A percentile compares a stretch with the other conserved stretches of the same genome.
Conservation (phyloP, 176 grass and related monocot genomes). For the maize (Zea mays) region Zm-B73-REFERENCE-NAM-5.0 NC_050104.1:22149501-22150000, state of each 20-base stretch:
- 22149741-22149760: conserved; percentile 1
- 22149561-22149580: not conserved
- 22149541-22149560: not conserved
- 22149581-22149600: not conserved
- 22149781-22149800: conserved; percentile 61
- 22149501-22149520: not conserved
- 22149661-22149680: conserved; percentile 54
- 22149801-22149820: conserved; percentile 79
- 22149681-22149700: conserved; percentile 6
- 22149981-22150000: not conserved
- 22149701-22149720: not conserved
- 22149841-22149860: conserved; percentile 64
- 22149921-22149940: not conserved
- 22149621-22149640: conserved; percentile 32
- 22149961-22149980: not conserved
- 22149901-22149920: not conserved
- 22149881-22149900: conserved; percentile 45
- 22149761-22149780: conserved; percentile 28
- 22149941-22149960: conserved; percentile 26
- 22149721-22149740: not conserved
- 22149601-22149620: not conserved
- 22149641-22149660: conserved; percentile 52
- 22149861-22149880: conserved; percentile 91
- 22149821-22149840: conserved; percentile 59
- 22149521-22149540: not conserved